Base-by-base conservation (phyloP, 2,329 filamentous ascomycete genomes). In the Penicillium occitanis region DNA sequence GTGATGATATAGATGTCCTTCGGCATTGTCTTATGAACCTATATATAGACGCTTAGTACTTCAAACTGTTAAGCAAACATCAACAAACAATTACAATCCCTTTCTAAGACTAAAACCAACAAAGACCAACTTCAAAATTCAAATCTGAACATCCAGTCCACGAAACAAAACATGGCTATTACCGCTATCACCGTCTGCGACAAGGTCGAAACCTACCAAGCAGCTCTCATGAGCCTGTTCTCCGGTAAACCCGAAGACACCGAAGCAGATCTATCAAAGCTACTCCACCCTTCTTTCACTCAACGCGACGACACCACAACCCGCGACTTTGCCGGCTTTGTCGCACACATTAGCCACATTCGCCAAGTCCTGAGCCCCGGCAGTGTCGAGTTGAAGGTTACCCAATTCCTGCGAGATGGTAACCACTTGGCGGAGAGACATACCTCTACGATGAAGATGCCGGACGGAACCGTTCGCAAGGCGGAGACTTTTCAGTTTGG, bases 141-240 rank as follows among this genome's bases (percentile, higher is more conserved):
- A 22, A 22, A 11, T 48, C 25, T 10, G 17, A 55, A 37, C n/a
- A 33, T 55, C n/a, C 51, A 35, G n/a, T 35, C 6, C 51, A n/a
- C 14, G 6, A n/a, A 19, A 33, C 25, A 35, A 58, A 42, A 19
- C 46, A 60, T 60, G 57, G 13, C 57, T 17, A 60, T 17, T 28
- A 61, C 59, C 19, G 2, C 57, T 30, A 60, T 13, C 46, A 61
- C 59, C 14, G 33, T 63, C 40, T 63, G 61, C 35, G 61, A 63
- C 35, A 51, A 40, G 61, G 61, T 53, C 13, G 61, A 63, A 11
- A 63, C 61, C 46, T 63, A 63, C 61, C 61, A 63, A 35, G 30
- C 46, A 40, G 61, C 61, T 37, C 61, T 63, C 35, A 5, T 53
- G 33, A 55, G 61, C 25, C 46, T 63, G 14, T 55, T 63, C 17